Conservation (phyloP, 2,329 filamentous ascomycete species). For the Aspergillus quadrilineatus region DNA sequence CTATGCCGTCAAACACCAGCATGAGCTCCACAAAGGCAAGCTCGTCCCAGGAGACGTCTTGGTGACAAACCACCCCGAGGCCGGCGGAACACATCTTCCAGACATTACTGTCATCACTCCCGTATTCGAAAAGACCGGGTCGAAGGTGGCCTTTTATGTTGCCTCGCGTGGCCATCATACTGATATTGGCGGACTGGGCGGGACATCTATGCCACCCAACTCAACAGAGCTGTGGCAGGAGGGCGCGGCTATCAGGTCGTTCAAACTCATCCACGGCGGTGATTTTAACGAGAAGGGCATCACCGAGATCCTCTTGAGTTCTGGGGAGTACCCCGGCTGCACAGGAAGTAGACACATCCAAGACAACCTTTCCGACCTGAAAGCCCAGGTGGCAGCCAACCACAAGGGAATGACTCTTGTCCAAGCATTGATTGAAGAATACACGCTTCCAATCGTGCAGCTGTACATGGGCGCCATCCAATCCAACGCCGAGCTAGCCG, state of each 20-base stretch:
- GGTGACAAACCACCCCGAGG: slow-evolving; percentile 81
- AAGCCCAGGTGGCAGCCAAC: slow-evolving; percentile 83
- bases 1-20: slow-evolving; percentile 76
- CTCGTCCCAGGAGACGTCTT: slow-evolving; percentile 77
- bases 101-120: slow-evolving; percentile 82
- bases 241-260: slow-evolving; percentile 47
- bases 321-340: slow-evolving; percentile 71
- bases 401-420: slow-evolving; percentile 82
- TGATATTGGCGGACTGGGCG: slow-evolving; percentile 79
- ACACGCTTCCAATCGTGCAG: slow-evolving; percentile 72
- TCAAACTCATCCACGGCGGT: slow-evolving; percentile 70
- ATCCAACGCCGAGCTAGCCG: slow-evolving; percentile 73
- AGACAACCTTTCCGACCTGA: slow-evolving; percentile 83
- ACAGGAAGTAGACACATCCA: slow-evolving; percentile 74
- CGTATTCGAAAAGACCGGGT: slow-evolving; percentile 64
- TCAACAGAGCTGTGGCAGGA: slow-evolving; percentile 50
- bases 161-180: slow-evolving; percentile 79
- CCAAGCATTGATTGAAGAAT: slow-evolving; percentile 70
- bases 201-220: slow-evolving; percentile 74
- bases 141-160: slow-evolving; percentile 75
- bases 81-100: slow-evolving; percentile 77
- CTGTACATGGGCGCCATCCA: slow-evolving; percentile 84
- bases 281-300: slow-evolving; percentile 76
- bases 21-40: slow-evolving; percentile 75
- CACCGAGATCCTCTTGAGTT: slow-evolving; percentile 69